Percentiles rank a stretch among this genome's conserved stretches.
Evolutionary conservation across 1,284 basidiomycete species (phyloP).

Genomic region (Apiotrichum sp.): DNA sequence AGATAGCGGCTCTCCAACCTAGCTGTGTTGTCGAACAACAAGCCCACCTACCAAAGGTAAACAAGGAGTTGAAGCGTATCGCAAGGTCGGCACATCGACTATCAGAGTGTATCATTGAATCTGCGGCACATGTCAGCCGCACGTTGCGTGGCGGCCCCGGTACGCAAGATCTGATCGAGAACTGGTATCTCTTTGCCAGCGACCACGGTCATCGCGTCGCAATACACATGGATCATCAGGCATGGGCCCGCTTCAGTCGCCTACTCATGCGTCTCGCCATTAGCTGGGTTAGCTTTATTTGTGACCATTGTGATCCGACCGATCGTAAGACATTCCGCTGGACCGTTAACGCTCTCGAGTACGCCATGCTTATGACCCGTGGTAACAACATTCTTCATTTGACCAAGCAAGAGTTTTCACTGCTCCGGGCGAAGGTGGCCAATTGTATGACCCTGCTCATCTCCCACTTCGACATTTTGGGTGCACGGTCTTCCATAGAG

Average conservation of each 20-base stretch:
- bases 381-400: conserved; percentile 87
- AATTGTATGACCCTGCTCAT: conserved; percentile 95
- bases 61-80: conserved; percentile 85
- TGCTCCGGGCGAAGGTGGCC: conserved; percentile 85
- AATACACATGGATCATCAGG: conserved; percentile 74
- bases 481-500: conserved; percentile 79
- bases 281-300: conserved; percentile 97
- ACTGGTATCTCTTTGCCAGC: conserved; percentile 95
- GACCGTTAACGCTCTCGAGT: conserved; percentile 95
- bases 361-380: conserved; percentile 81
- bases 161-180: conserved; percentile 83
- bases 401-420: conserved; percentile 78
- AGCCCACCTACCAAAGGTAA: conserved; percentile 84
- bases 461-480: conserved; percentile 95
- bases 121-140: conserved; percentile 72
- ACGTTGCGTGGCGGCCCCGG: conserved; percentile 58
- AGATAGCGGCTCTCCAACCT: conserved; percentile 35
- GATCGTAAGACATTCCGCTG: conserved; percentile 97
- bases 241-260: conserved; percentile 69
- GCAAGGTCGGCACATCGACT: conserved; percentile 79
- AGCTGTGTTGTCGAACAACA: conserved; percentile 67
- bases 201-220: conserved; percentile 80
- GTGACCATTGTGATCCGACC: conserved; percentile 93
- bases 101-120: conserved; percentile 87
- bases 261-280: conserved; percentile 82